Evolutionary conservation across 2,329 filamentous ascomycete genomes (phyloP), one percentile per base, ranked within the genome.

Genomic region (Trichocomaceae sp.): DNA sequence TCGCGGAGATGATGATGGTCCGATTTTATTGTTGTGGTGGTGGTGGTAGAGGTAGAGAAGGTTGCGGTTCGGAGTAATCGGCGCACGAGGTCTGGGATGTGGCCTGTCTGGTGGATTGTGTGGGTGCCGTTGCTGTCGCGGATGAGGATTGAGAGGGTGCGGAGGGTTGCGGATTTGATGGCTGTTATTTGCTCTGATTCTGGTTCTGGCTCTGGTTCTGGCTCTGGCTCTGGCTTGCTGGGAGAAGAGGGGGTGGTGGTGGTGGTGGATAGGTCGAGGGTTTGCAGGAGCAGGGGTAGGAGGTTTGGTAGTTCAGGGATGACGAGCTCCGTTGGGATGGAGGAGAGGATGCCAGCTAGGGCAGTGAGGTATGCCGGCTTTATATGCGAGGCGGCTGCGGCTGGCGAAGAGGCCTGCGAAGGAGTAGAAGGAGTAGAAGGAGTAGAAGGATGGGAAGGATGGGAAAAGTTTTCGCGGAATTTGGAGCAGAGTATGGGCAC

Each of bases 361-460:
- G 84, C 83, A 33, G 84, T 77, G 22, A 87, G 77, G 61, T 84
- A 83, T 58, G 83, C 82, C 47, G 78, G 75, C 66, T 85, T 86
- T 19, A 73, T 54, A 63, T 69, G 62, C 48, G 59, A 51, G n/a
- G 57, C 56, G 8, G 55, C 73, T 17, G 68, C 67, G n/a, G n/a
- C n/a, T n/a, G n/a, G n/a, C n/a, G n/a, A n/a, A n/a, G n/a, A n/a
- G n/a, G n/a, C n/a, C n/a, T n/a, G n/a, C n/a, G n/a, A n/a, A n/a
- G n/a, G n/a, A n/a, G n/a, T n/a, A 26, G 23, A 26, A 26, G 23
- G 7, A 26, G 23, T 4, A 4, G 23, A 26, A 7, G 23, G 23
- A 26, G 23, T 4, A 4, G 23, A 26, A 7, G 23, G 23, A 26
- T 3, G 7, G 23, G 23, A 26, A 5, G 56, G 48, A n/a, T n/a